A percentile compares a stretch with the other conserved stretches of the same genome.
Conservation (phyloP, 1,139 yeast species). For the Maudiozyma humilis region DNA sequence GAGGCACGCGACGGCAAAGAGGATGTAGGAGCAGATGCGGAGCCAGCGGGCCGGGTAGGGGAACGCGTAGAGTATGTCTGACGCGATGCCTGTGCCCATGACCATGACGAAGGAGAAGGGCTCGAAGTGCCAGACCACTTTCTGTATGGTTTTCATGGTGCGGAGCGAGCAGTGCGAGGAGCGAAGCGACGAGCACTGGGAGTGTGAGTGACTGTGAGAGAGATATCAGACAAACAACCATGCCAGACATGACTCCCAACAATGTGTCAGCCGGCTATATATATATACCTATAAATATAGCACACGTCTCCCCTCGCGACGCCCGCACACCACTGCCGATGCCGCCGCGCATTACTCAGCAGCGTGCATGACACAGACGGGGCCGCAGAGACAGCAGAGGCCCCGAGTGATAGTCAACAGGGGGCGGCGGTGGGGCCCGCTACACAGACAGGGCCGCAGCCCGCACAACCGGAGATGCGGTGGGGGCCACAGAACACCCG, state of each 20-base stretch:
- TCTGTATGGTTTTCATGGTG: slow-evolving; percentile 1
- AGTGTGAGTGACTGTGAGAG: not conserved
- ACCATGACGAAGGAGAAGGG: slow-evolving; percentile 62
- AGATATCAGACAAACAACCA: not conserved
- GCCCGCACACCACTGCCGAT: no score
- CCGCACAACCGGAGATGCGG: not conserved
- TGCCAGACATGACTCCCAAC: not conserved
- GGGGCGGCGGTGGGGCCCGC: not conserved
- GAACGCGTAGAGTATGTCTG: slow-evolving; percentile 50
- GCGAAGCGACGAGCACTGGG: not conserved
- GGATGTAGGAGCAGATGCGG: slow-evolving; percentile 45
- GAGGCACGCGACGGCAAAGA: slow-evolving; percentile 48
- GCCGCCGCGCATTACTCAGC: not conserved
- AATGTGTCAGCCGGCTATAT: not conserved
- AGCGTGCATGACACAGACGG: not conserved
- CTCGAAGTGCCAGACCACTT: slow-evolving; percentile 30
- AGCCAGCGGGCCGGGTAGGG: slow-evolving; percentile 63
- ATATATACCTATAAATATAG: no score
- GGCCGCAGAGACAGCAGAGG: no score
- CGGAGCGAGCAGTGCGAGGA: not conserved
- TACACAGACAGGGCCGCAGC: not conserved
- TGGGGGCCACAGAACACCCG: no score
- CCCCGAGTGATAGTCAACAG: not conserved
- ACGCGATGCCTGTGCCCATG: slow-evolving; percentile 81
- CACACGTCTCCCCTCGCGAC: no score